phyloP scores from a whole-genome alignment of 345 rosid genomes.

The Stellera chamaejasme region DNA sequence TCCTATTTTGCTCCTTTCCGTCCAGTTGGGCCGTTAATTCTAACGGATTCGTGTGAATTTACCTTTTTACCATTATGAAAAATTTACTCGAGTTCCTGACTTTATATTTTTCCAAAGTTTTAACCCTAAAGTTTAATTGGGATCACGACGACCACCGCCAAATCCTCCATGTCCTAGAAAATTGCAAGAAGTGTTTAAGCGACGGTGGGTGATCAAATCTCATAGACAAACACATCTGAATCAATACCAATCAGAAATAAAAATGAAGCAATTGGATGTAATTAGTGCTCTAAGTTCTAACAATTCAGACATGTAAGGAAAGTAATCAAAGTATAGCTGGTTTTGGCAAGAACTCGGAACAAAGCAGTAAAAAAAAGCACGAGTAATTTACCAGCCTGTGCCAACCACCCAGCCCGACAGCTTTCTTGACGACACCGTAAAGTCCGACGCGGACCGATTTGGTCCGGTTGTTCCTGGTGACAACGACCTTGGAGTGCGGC shows the following conservation, averaged over 20 bases:
- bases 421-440: conserved; percentile 92
- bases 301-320: background rate
- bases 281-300: conserved; percentile 13
- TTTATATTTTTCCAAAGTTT: too few species aligned
- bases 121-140: too few species aligned
- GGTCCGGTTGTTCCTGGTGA: conserved; percentile 92
- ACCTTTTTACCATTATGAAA: too few species aligned
- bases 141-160: too few species aligned
- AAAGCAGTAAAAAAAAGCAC: conserved; percentile 12
- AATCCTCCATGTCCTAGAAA: too few species aligned
- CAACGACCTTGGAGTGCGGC: conserved; percentile 88
- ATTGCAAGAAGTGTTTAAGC: background rate
- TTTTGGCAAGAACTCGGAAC: conserved; percentile 7
- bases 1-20: too few species aligned
- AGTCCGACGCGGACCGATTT: conserved; percentile 96
- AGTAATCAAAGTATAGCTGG: conserved; percentile 13
- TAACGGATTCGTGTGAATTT: too few species aligned
- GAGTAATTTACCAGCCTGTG: conserved; percentile 76
- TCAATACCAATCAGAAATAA: background rate
- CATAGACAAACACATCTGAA: background rate
- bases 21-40: too few species aligned
- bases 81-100: too few species aligned
- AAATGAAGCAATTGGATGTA: conserved; percentile 10
- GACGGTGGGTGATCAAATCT: background rate
- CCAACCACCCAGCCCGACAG: conserved; percentile 97